Evolutionary conservation across 2,329 filamentous ascomycete species (phyloP).

Genomic region (Monilinia polystroma): DNA sequence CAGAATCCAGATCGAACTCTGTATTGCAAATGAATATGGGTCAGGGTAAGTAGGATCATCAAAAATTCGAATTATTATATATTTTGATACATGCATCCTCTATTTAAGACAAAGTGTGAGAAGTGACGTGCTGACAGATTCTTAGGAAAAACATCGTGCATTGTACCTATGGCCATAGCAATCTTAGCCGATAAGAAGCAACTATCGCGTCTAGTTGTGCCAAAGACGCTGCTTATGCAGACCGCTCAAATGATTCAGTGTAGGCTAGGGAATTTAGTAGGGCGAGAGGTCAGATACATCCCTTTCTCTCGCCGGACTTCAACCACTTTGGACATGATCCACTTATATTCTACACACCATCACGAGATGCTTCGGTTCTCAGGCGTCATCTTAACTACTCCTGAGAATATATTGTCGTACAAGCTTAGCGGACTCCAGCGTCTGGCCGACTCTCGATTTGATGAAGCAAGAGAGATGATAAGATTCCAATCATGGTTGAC

Average conservation of each 20-base stretch:
- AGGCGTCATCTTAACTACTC: conserved; percentile 51
- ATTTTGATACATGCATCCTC: too few species aligned
- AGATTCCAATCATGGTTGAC: conserved; percentile 48
- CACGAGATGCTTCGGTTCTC: conserved; percentile 38
- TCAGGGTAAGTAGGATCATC: too few species aligned
- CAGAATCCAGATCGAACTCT: too few species aligned
- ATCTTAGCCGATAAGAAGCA: conserved; percentile 46
- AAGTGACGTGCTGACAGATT: too few species aligned
- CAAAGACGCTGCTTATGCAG: conserved; percentile 47
- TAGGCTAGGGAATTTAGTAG: conserved; percentile 46
- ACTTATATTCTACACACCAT: conserved; percentile 44
- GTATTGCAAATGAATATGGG: too few species aligned
- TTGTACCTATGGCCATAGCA: conserved; percentile 34
- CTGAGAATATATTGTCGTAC: conserved; percentile 56
- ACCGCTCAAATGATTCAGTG: conserved; percentile 47
- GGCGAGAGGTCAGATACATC: conserved; percentile 47
- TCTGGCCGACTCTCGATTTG: conserved; percentile 43
- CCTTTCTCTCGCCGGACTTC: conserved; percentile 49
- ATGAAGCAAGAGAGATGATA: conserved; percentile 46
- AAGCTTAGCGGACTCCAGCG: conserved; percentile 50
- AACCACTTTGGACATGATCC: conserved; percentile 37
- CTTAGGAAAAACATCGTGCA: too few species aligned
- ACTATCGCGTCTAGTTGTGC: conserved; percentile 48
- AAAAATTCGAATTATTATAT: too few species aligned
- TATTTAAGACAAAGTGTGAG: too few species aligned